phyloP scores from a whole-genome alignment of 2,329 filamentous ascomycete genomes.

The Orbilia quercus region DNA sequence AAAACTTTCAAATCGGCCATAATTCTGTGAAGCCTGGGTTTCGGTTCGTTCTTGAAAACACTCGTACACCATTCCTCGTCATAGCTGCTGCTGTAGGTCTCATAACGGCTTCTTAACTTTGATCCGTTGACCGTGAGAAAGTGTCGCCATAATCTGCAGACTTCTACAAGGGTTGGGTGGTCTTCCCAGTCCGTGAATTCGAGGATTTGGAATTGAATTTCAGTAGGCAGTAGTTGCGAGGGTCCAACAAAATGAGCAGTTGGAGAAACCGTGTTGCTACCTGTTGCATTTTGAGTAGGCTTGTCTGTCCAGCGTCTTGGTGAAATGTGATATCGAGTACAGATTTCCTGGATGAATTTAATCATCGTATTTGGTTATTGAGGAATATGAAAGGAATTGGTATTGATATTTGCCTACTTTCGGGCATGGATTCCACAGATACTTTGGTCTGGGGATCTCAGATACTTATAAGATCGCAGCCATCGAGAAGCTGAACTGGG shows the following conservation, averaged over 20 bases:
- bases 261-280: constrained; percentile 10
- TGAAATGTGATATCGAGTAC: not conserved
- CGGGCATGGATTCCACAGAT: too few species aligned
- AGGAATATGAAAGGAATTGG: too few species aligned
- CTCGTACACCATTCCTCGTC: constrained; percentile 2
- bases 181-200: constrained; percentile 24
- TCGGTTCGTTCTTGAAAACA: constrained; percentile 11
- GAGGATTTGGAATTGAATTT: constrained; percentile 43
- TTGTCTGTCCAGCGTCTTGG: too few species aligned
- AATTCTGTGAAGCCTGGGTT: constrained; percentile 15
- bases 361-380: constrained; percentile 25
- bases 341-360: constrained; percentile 18
- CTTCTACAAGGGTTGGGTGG: constrained; percentile 10
- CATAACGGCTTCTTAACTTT: constrained; percentile 17
- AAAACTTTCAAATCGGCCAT: constrained; percentile 31
- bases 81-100: constrained; percentile 31
- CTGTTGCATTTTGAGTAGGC: constrained; percentile 32
- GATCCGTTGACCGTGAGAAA: constrained; percentile 19
- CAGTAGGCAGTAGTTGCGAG: constrained; percentile 21
- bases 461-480: too few species aligned
- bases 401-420: too few species aligned
- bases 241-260: not conserved
- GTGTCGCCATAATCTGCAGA: constrained; percentile 40
- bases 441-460: too few species aligned
- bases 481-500: too few species aligned